Conservation (phyloP, 2,329 filamentous ascomycete genomes). For the Penicillium frequentans region DNA sequence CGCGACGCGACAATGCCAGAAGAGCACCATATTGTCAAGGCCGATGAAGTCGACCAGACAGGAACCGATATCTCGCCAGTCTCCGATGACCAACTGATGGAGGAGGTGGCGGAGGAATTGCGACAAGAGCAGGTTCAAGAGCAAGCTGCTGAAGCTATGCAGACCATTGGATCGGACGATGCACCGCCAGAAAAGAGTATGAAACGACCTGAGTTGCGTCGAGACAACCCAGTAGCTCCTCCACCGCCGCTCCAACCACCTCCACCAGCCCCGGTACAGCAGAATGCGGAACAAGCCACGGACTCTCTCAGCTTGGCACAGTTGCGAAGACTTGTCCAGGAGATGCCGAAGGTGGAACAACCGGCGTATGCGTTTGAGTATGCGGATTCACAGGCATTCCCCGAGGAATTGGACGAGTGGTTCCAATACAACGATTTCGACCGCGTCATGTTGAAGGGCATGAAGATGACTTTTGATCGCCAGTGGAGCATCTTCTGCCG, state of each 20-base stretch:
- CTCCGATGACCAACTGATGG: slow-evolving; percentile 46
- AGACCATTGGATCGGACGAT: slow-evolving; percentile 8
- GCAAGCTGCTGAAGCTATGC: slow-evolving; percentile 22
- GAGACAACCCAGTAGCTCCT: slow-evolving; percentile 40
- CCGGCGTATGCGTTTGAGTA: slow-evolving; percentile 84
- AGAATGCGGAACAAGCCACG: slow-evolving; percentile 40
- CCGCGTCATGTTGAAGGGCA: slow-evolving; percentile 72
- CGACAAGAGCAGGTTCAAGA: slow-evolving; percentile 28
- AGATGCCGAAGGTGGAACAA: slow-evolving; percentile 69
- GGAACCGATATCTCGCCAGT: slow-evolving; percentile 48
- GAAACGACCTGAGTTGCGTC: slow-evolving; percentile 38
- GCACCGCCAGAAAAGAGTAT: slow-evolving; percentile 17
- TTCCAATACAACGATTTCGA: slow-evolving; percentile 90
- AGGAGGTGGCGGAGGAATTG: slow-evolving; percentile 40
- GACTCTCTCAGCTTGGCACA: slow-evolving; percentile 77
- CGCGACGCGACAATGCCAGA: slow-evolving; percentile 22
- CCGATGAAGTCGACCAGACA: slow-evolving; percentile 51
- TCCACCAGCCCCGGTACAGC: slow-evolving; percentile 46
- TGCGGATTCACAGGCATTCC: slow-evolving; percentile 69
- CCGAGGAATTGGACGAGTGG: slow-evolving; percentile 95
- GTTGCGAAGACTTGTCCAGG: slow-evolving; percentile 69
- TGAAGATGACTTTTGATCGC: slow-evolving; percentile 74
- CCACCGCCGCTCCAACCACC: slow-evolving; percentile 45
- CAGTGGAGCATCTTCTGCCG: slow-evolving; percentile 64
- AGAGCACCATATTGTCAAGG: slow-evolving; percentile 47